Percentiles rank a stretch among this genome's conserved stretches.
Conservation (phyloP, 352 stramenopile species). For the Pythium utonaiense region DNA sequence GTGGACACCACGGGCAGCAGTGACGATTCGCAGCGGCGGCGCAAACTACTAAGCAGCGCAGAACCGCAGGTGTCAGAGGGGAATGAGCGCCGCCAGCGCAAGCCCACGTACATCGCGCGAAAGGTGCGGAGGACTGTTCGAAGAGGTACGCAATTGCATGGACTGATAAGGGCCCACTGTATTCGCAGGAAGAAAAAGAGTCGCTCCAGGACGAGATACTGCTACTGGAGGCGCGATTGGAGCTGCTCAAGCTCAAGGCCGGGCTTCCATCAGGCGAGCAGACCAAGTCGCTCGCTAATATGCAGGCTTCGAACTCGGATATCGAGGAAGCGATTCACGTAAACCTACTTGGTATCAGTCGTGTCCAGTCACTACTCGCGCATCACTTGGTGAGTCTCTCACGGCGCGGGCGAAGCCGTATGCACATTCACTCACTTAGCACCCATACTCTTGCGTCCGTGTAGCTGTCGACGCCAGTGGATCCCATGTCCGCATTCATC, state of each 20-base stretch:
- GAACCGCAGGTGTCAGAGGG: neutral
- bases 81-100: no score
- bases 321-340: constrained; percentile 14
- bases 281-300: constrained; percentile 11
- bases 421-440: no score
- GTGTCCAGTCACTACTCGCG: constrained; percentile 6
- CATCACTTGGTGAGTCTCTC: no score
- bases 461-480: constrained; percentile 25
- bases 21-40: neutral
- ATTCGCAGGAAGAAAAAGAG: constrained; percentile 12
- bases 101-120: constrained; percentile 4
- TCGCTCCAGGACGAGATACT: constrained; percentile 10
- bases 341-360: constrained; percentile 2
- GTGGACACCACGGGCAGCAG: no score
- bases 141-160: no score
- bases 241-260: constrained; percentile 19
- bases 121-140: neutral
- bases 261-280: constrained; percentile 19
- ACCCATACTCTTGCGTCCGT: no score
- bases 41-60: neutral
- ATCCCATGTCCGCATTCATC: constrained; percentile 15
- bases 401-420: constrained; percentile 3
- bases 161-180: neutral
- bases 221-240: constrained; percentile 15
- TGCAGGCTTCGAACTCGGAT: constrained; percentile 6